Evolutionary conservation across 257 asterid genomes (phyloP).

Genomic region (Solanum gracilifrons): DNA sequence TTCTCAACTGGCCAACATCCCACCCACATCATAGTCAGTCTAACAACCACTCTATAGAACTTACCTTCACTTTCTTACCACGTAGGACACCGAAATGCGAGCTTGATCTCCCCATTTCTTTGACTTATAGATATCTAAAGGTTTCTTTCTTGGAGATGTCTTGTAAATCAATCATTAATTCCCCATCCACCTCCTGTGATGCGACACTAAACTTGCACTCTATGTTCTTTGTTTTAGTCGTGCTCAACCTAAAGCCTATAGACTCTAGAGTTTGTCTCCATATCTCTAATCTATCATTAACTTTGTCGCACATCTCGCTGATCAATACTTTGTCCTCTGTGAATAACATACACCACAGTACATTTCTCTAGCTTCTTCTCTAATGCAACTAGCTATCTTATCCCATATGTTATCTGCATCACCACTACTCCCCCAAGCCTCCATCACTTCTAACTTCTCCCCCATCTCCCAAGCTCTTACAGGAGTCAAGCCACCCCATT

Average conservation of each 20-base stretch:
- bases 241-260: neutral
- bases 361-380: neutral
- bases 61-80: neutral
- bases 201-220: neutral
- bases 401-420: neutral
- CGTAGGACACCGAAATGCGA: neutral
- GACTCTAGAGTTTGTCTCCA: neutral
- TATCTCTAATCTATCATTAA: neutral
- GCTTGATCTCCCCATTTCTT: neutral
- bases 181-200: neutral
- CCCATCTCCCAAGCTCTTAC: neutral
- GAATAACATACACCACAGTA: too few species aligned
- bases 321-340: neutral
- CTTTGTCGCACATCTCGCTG: neutral
- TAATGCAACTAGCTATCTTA: neutral
- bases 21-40: neutral
- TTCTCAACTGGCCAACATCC: neutral
- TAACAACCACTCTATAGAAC: neutral
- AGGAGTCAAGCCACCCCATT: neutral
- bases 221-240: neutral
- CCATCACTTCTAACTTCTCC: neutral
- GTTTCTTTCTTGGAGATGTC: neutral
- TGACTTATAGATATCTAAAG: neutral
- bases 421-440: neutral
- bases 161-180: neutral